Conservation (phyloP, 2,329 filamentous ascomycete species). For the Aspergillus melleus region DNA sequence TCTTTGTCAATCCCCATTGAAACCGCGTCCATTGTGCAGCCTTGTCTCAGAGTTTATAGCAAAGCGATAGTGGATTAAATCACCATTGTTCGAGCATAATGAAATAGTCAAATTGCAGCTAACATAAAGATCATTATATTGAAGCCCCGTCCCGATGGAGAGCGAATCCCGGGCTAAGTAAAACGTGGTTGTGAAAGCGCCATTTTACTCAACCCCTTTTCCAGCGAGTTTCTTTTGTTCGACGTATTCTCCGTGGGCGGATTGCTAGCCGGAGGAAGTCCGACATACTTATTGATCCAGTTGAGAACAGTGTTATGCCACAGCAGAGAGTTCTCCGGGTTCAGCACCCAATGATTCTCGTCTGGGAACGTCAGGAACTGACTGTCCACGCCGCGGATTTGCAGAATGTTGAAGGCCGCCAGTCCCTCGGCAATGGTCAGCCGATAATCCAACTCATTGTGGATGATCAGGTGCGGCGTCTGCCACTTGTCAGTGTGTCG, state of each 20-base stretch:
- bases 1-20: background rate
- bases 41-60: background rate
- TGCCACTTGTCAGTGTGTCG: slow-evolving; percentile 67
- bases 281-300: slow-evolving; percentile 67
- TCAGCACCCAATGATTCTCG: slow-evolving; percentile 80
- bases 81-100: background rate
- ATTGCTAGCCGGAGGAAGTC: slow-evolving; percentile 48
- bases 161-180: background rate
- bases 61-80: background rate
- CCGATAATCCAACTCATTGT: slow-evolving; percentile 87
- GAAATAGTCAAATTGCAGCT: background rate
- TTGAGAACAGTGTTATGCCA: slow-evolving; percentile 86
- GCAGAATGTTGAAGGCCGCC: slow-evolving; percentile 81
- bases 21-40: background rate
- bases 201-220: slow-evolving; percentile 20
- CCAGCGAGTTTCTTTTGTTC: slow-evolving; percentile 6
- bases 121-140: background rate
- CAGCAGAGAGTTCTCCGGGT: slow-evolving; percentile 84
- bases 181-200: slow-evolving; percentile 10
- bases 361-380: slow-evolving; percentile 79
- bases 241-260: slow-evolving; percentile 22
- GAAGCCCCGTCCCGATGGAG: background rate
- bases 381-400: slow-evolving; percentile 72
- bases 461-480: slow-evolving; percentile 86
- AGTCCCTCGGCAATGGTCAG: slow-evolving; percentile 82